Base-by-base conservation (phyloP, 345 rosid genomes). In the Sonneratia caseolaris region DNA sequence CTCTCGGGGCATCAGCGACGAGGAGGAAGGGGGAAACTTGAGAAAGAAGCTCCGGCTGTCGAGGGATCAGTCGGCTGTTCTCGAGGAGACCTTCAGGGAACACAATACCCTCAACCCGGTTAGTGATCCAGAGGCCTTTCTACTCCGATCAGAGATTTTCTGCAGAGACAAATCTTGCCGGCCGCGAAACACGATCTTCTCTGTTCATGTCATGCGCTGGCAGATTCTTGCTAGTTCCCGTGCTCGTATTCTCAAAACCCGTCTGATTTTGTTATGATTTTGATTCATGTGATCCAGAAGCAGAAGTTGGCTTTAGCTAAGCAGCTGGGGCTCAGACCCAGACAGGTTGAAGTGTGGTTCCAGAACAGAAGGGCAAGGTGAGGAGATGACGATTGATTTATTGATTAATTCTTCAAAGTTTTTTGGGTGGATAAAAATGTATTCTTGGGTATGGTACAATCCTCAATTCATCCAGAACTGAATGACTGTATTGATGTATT, bases 271-370 rank as follows among this genome's bases (percentile, higher is more conserved):
- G 18, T 27, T 62, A 32, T 22, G 40, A 36, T 74, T 37, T 22
- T 14, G 0, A 22, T 32, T 0, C 9, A 6, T 37, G 37, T 68
- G 51, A 21, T 72, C 36, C 95, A 94, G 99, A 96, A 91, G 77
- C 98, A 96, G 70, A 96, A 92, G 77, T 27, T 79, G 83, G 95
- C 90, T 5, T 80, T 96, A 84, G 98, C 99, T 11, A 87, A 90
- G 78, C 92, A 89, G 80, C 84, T 95, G 64, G 90, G 94, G 21
- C 83, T 95, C 70, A 83, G 91, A 74, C 86, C 98, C 9, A 83
- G 99, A 66, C 98, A 95, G 73, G 98, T 95, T 18, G 99, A 95
- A 77, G 99, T 95, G 15, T 95, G 99, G 99, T 95, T 95, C 80
- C 99, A 95, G 74, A 95, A 95, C 86, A 85, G 99, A 77, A 85